These are phyloP conservation scores for Beauveria varroae DNA, from an alignment of 2,329 filamentous ascomycete species.

Conservation along the genomic window DNA sequence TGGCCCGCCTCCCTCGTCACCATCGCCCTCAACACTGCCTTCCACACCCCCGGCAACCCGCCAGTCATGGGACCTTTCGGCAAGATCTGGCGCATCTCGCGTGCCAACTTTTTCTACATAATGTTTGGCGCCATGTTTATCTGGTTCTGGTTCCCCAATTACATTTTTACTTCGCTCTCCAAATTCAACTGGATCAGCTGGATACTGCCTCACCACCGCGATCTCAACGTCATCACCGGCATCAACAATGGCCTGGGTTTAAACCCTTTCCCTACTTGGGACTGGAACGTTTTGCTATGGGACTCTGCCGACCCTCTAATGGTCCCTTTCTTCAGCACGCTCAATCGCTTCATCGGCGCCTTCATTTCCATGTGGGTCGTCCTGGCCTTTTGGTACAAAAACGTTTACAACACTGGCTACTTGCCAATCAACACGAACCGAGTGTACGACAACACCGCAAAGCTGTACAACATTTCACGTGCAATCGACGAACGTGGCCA, in stretches of 20 bases:
- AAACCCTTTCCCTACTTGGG: conserved; percentile 39
- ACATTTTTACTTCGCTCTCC: conserved; percentile 43
- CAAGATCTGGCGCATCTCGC: conserved; percentile 38
- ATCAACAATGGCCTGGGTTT: conserved; percentile 38
- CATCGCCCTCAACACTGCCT: conserved; percentile 46
- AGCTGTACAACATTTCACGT: conserved; percentile 38
- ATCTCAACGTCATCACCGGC: conserved; percentile 35
- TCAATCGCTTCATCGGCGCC: conserved; percentile 54
- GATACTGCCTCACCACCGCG: conserved; percentile 41
- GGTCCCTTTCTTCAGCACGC: conserved; percentile 50
- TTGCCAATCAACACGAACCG: conserved; percentile 45
- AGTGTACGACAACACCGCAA: conserved; percentile 41
- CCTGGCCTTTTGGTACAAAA: conserved; percentile 50
- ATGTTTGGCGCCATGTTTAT: conserved; percentile 46
- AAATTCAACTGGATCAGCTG: conserved; percentile 51
- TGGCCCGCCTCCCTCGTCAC: conserved; percentile 51
- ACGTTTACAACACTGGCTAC: conserved; percentile 50
- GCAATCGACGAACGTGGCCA: conserved; percentile 35
- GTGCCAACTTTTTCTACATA: conserved; percentile 44
- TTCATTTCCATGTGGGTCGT: conserved; percentile 48
- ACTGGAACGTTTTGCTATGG: conserved; percentile 40
- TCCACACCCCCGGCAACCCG: conserved; percentile 39
- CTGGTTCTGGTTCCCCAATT: conserved; percentile 53
- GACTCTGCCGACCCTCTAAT: conserved; percentile 37
- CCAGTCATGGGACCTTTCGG: conserved; percentile 35